A percentile compares a stretch with the other conserved stretches of the same genome.
Conservation (phyloP, 331 rosid genomes). For the Spiraea crenata region DNA sequence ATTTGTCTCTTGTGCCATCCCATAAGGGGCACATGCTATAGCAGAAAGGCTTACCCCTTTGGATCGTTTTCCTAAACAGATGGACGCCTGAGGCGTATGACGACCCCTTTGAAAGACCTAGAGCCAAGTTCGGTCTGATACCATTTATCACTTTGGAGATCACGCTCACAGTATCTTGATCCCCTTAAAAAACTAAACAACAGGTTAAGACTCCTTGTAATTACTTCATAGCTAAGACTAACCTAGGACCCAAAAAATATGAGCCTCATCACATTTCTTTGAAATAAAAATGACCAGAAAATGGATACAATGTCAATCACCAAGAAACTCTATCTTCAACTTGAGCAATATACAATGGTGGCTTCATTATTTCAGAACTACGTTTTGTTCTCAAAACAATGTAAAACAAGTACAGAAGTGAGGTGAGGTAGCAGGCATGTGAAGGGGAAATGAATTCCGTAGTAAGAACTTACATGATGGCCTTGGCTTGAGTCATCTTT, state of each 20-base stretch:
- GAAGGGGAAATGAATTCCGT: conserved; percentile 17
- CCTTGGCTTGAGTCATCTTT: conserved; percentile 42
- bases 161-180: too few species aligned
- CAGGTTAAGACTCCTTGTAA: neutral
- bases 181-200: neutral
- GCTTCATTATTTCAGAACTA: neutral
- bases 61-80: neutral
- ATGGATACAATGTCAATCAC: neutral
- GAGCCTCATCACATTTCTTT: neutral
- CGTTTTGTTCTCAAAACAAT: conserved; percentile 6
- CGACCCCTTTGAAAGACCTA: neutral
- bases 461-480: conserved; percentile 44
- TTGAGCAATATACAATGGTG: neutral
- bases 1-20: neutral
- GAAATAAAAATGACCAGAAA: neutral
- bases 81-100: neutral
- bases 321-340: neutral
- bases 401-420: neutral
- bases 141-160: neutral
- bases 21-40: neutral
- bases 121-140: neutral
- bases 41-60: neutral
- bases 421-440: conserved; percentile 6
- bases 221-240: neutral
- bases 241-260: neutral